These are phyloP conservation scores for Kwoniella dendrophila DNA, from an alignment of 768 basidiomycete species.

Conservation along the genomic window DNA sequence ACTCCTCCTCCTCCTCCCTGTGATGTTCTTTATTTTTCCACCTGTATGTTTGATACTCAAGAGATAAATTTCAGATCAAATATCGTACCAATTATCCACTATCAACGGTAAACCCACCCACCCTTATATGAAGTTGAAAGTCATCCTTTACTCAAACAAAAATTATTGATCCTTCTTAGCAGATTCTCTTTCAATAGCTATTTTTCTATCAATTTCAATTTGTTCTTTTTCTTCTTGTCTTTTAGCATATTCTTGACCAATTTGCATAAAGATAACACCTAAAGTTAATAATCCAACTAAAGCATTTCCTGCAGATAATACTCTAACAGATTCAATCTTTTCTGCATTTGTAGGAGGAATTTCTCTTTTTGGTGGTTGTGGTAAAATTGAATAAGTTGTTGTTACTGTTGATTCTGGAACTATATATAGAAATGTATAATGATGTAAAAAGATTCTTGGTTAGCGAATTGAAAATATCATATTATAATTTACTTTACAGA, in stretches of 20 bases:
- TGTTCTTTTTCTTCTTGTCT: conserved; percentile 63
- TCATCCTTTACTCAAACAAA: background rate
- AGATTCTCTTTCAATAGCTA: conserved; percentile 18
- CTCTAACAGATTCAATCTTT: conserved; percentile 73
- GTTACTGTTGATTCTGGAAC: conserved; percentile 46
- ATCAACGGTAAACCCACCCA: too few relatives aligned
- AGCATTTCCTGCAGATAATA: conserved; percentile 83
- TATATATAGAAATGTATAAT: conserved; percentile 6
- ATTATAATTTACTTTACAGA: too few relatives aligned
- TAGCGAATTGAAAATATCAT: background rate
- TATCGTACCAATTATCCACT: too few relatives aligned
- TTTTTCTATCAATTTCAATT: conserved; percentile 52
- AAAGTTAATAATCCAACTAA: conserved; percentile 73
- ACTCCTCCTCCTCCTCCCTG: too few relatives aligned
- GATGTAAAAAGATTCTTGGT: background rate
- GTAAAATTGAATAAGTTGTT: conserved; percentile 50
- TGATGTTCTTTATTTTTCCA: too few relatives aligned
- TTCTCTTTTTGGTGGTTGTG: conserved; percentile 45
- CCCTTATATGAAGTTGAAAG: background rate
- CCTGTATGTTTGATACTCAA: too few relatives aligned
- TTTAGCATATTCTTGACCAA: conserved; percentile 80
- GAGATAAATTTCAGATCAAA: too few relatives aligned
- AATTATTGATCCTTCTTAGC: conserved; percentile 42
- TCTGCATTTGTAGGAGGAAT: conserved; percentile 61
- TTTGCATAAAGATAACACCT: conserved; percentile 60